phyloP scores from a whole-genome alignment of 2,329 filamentous ascomycete genomes.

The Phoma sp. region DNA sequence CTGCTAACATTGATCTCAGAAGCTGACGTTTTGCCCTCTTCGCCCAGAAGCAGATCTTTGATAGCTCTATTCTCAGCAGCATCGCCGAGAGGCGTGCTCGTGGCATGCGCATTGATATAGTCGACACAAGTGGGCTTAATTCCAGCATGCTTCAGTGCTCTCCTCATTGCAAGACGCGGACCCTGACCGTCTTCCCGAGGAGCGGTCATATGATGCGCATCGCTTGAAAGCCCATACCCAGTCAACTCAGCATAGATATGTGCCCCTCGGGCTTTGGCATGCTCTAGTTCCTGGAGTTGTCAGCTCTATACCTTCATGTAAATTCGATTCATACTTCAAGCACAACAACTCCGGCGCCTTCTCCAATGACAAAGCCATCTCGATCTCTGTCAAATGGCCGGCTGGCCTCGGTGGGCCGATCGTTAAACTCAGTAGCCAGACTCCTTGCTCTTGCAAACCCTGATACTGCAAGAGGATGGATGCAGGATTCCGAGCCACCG shows the following conservation, averaged over 20 bases:
- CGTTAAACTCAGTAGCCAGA: constrained; percentile 80
- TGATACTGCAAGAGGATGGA: constrained; percentile 90
- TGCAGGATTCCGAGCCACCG: constrained; percentile 93
- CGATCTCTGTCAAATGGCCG: constrained; percentile 84
- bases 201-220: constrained; percentile 93
- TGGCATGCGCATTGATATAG: constrained; percentile 96
- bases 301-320: background rate
- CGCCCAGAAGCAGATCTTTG: constrained; percentile 74
- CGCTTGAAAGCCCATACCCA: constrained; percentile 89
- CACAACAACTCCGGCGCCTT: constrained; percentile 86
- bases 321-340: constrained; percentile 65
- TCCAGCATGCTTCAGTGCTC: constrained; percentile 74
- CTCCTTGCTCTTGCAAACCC: constrained; percentile 90
- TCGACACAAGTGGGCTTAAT: constrained; percentile 74
- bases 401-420: constrained; percentile 72
- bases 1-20: constrained; percentile 81
- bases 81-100: constrained; percentile 84
- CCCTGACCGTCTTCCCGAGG: constrained; percentile 83
- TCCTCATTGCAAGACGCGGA: constrained; percentile 82
- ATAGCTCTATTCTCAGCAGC: constrained; percentile 87
- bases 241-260: constrained; percentile 85
- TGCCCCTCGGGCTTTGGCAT: constrained; percentile 79
- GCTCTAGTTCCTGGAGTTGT: constrained; percentile 71
- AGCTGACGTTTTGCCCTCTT: constrained; percentile 67
- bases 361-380: constrained; percentile 88